Evolutionary conservation across 495 filamentous ascomycete genomes (phyloP), one percentile per base, ranked within the genome.

Genomic region (Xylona heveae): DNA sequence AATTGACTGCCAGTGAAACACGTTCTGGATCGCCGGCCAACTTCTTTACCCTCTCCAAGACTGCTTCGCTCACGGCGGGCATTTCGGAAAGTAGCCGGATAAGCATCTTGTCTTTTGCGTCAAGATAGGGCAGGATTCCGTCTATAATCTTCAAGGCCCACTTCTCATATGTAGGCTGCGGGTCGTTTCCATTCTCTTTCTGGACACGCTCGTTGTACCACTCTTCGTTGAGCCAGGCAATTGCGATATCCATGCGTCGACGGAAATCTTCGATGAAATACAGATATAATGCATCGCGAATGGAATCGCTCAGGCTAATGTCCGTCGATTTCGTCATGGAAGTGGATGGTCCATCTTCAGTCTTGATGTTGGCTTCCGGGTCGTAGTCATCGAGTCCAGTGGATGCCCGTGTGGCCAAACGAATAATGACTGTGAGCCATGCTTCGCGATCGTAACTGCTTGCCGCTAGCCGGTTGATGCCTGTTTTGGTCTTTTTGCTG

Each of bases 171-270:
- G 14, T 48, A 45, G 5, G 44, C 37, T 5, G 52, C 44, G 27
- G 58, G 54, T 25, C 62, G 54, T 22, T 34, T 35, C 31, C 31
- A 28, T 45, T 42, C 22, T 51, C 46, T 49, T 62, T 53, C 37
- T 66, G 64, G 16, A 92, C 51, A 24, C 67, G 67, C 48, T 93
- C 90, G 45, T 81, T 88, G 53, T 91, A 95, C 85, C 85, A 99
- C 52, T 99, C 88, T 50, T 99, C 88, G 43, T 75, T 84, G 17
- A 95, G 59, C 88, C 88, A 99, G 12, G 71, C 66, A 33, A 93
- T 74, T 2, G 79, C 84, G 22, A 82, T 63, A 35, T 81, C 82
- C 34, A 95, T 78, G 15, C 85, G 70, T 24, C 64, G 68, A 21
- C 83, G 66, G 52, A 90, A 99, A 51, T 99, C 88, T 36, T 83